phyloP scores from a whole-genome alignment of 129 eudicot species.

The Tagetes erecta region DNA sequence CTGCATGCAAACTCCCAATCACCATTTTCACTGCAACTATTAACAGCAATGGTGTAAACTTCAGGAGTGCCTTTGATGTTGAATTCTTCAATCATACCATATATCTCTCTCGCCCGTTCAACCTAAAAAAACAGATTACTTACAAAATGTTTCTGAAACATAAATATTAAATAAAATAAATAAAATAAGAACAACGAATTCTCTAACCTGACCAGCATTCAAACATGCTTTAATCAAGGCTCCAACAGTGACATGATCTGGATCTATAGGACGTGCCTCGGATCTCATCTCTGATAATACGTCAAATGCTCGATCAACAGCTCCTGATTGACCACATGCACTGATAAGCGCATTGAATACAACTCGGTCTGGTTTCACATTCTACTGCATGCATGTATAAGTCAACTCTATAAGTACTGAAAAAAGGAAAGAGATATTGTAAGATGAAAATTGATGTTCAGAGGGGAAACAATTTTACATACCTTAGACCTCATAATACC shows the following conservation, averaged over 20 bases:
- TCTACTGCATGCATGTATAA: slow-evolving; percentile 75
- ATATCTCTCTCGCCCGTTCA: slow-evolving; percentile 79
- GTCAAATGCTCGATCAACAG: slow-evolving; percentile 98
- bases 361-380: slow-evolving; percentile 98
- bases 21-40: slow-evolving; percentile 84
- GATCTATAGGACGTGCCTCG: slow-evolving; percentile 73
- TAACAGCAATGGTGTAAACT: slow-evolving; percentile 93
- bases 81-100: slow-evolving; percentile 69
- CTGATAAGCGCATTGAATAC: slow-evolving; percentile 97
- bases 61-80: slow-evolving; percentile 93
- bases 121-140: slow-evolving; percentile 39
- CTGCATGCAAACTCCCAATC: slow-evolving; percentile 93
- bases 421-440: background rate
- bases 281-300: slow-evolving; percentile 90
- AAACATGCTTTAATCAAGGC: slow-evolving; percentile 92
- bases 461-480: slow-evolving; percentile 24
- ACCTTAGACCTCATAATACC: slow-evolving; percentile 99
- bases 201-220: slow-evolving; percentile 82
- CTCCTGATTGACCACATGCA: slow-evolving; percentile 97
- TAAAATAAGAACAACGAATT: background rate
- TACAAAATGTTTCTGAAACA: slow-evolving; percentile 18
- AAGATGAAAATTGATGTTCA: background rate
- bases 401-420: slow-evolving; percentile 34
- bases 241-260: slow-evolving; percentile 94
- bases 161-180: background rate